These are phyloP conservation scores for Kitagawia praeruptora DNA, from an alignment of 129 eudicot genomes.

Conservation along the genomic window DNA sequence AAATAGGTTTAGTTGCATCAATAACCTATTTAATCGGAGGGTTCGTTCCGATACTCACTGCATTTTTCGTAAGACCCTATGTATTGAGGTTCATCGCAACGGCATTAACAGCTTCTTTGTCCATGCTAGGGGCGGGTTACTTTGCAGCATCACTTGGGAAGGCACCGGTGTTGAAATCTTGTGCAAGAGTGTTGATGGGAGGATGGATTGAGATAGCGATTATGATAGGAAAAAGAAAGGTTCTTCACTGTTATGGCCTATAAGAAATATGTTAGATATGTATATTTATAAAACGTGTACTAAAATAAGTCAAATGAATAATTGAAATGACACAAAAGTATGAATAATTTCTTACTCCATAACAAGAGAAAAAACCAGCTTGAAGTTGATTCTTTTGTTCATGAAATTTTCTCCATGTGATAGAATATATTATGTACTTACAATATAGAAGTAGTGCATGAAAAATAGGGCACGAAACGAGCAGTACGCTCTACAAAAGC, in stretches of 20 bases:
- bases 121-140: neutral
- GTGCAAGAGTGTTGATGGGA: constrained; percentile 2
- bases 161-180: neutral
- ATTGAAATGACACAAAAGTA: neutral
- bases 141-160: neutral
- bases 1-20: neutral
- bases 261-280: neutral
- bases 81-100: neutral
- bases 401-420: neutral
- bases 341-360: neutral
- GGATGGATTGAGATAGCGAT: constrained; percentile 3
- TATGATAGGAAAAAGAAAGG: neutral
- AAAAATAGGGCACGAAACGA: neutral
- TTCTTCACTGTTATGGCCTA: neutral
- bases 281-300: no score
- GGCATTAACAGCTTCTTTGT: neutral
- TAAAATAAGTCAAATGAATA: neutral
- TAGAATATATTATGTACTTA: no score
- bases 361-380: neutral
- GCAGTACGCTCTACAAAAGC: neutral
- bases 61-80: neutral
- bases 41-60: neutral
- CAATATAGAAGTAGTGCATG: neutral
- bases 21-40: neutral
- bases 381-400: neutral